Evolutionary conservation across 495 filamentous ascomycete genomes (phyloP).

Genomic region (Penicillium ucsense): DNA sequence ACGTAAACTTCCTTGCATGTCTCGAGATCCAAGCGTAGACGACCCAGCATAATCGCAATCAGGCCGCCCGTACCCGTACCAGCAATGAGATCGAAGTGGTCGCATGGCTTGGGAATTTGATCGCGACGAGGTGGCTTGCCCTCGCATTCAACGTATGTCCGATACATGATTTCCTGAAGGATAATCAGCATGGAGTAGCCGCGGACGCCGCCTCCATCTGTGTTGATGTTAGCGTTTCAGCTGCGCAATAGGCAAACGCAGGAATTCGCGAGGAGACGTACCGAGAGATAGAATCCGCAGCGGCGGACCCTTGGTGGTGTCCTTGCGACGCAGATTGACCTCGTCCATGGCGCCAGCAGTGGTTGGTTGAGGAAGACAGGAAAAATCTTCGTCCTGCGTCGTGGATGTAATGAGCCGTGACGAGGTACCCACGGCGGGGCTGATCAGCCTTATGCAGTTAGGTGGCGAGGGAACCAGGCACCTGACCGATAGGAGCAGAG

Average conservation of each 20-base stretch:
- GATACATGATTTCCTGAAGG: slow-evolving; percentile 92
- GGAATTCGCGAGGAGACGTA: slow-evolving; percentile 30
- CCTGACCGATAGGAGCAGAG: slow-evolving; percentile 17
- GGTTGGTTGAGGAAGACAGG: slow-evolving; percentile 1
- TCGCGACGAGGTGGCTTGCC: slow-evolving; percentile 73
- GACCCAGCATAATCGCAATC: slow-evolving; percentile 92
- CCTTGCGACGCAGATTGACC: slow-evolving; percentile 56
- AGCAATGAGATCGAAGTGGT: slow-evolving; percentile 94
- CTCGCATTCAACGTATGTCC: slow-evolving; percentile 75
- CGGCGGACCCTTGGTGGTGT: slow-evolving; percentile 91
- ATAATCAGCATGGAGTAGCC: slow-evolving; percentile 96
- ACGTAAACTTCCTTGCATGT: slow-evolving; percentile 95
- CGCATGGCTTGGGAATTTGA: slow-evolving; percentile 93
- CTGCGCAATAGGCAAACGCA: neutral
- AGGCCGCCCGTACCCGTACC: slow-evolving; percentile 92
- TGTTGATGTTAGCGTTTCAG: slow-evolving; percentile 9
- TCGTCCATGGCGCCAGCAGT: slow-evolving; percentile 20
- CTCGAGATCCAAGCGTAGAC: slow-evolving; percentile 83
- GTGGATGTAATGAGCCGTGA: slow-evolving; percentile 12
- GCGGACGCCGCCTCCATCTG: slow-evolving; percentile 92
- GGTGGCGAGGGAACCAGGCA: slow-evolving; percentile 11
- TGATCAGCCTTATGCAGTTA: slow-evolving; percentile 20
- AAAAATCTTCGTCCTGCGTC: slow-evolving; percentile 6
- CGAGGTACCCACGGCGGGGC: slow-evolving; percentile 23
- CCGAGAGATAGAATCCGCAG: slow-evolving; percentile 84